Evolutionary conservation across 495 filamentous ascomycete genomes (phyloP), one percentile per base, ranked within the genome.

Genomic region (Podospora tetraspora): DNA sequence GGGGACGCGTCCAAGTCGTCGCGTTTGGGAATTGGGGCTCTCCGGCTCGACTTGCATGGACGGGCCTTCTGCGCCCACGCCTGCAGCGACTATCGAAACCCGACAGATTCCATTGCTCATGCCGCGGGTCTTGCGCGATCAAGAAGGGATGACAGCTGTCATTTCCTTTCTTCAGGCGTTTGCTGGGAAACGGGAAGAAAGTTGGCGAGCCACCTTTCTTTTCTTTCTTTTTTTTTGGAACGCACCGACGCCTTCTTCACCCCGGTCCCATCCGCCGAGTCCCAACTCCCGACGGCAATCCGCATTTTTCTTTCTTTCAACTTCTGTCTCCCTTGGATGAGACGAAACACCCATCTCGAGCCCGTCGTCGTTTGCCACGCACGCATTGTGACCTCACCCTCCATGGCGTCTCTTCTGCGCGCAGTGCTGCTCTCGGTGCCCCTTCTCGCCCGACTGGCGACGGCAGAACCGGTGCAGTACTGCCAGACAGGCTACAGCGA

Each of bases 381-480:
- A n/a, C 43, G 19, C 43, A 52, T 52, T 8, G 19, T 64, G 62
- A 23, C 37, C 57, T 27, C n/a, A n/a, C 19, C 23, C 25, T 8
- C 52, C 43, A 66, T 66, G 63, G 13, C 30, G 24, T 43, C 58
- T 57, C 22, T 59, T 4, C 30, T 57, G 16, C 19, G 16, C 1
- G 27, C 32, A 58, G 23, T 32, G 57, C 43, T 63, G 23, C 64
- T 69, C 16, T 27, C 66, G 25, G 34, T 34, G 27, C 58, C 43
- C 43, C 59, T 61, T n/a, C n/a, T 59, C 32, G 27, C 64, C 27
- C 24, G 25, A 25, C 63, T 63, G 61, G 57, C 58, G 13, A 3
- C 52, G 24, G 66, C 63, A 27, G 61, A 70, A 25, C 64, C 61
- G n/a, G 70, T 66, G n/a, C 75, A 77, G 30, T 77, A 75, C 66